These are phyloP conservation scores for Abelmoschus esculentus DNA, from an alignment of 345 rosid species.

Conservation along the genomic window DNA sequence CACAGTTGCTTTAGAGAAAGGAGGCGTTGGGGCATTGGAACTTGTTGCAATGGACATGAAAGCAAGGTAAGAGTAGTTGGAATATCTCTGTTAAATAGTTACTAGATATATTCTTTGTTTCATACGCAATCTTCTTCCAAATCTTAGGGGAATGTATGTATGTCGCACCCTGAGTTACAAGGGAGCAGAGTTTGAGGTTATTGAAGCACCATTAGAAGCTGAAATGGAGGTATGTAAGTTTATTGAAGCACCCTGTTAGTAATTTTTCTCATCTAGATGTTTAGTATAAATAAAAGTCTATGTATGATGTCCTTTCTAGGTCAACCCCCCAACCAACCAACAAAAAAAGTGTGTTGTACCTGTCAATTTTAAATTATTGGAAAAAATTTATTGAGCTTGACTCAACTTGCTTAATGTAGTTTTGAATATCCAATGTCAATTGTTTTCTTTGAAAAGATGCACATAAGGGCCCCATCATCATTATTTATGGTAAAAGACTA, in stretches of 20 bases:
- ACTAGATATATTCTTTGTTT: constrained; percentile 14
- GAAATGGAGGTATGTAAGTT: constrained; percentile 65
- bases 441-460: background rate
- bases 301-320: background rate
- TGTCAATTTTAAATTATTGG: background rate
- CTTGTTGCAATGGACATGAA: constrained; percentile 99
- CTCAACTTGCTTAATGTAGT: background rate
- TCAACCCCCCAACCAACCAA: background rate
- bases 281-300: background rate
- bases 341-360: background rate
- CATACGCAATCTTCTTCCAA: constrained; percentile 15
- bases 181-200: constrained; percentile 85
- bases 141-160: constrained; percentile 73
- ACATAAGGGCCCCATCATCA: background rate
- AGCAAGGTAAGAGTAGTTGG: constrained; percentile 59
- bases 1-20: constrained; percentile 92
- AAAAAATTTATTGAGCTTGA: background rate
- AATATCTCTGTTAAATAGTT: constrained; percentile 9
- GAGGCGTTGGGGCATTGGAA: constrained; percentile 97
- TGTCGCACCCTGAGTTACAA: constrained; percentile 96
- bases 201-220: constrained; percentile 86
- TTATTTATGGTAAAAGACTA: background rate
- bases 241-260: background rate
- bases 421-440: background rate
- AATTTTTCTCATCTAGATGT: background rate